These are phyloP conservation scores for Cladorrhinum samala DNA, from an alignment of 495 filamentous ascomycete genomes.

Conservation along the genomic window DNA sequence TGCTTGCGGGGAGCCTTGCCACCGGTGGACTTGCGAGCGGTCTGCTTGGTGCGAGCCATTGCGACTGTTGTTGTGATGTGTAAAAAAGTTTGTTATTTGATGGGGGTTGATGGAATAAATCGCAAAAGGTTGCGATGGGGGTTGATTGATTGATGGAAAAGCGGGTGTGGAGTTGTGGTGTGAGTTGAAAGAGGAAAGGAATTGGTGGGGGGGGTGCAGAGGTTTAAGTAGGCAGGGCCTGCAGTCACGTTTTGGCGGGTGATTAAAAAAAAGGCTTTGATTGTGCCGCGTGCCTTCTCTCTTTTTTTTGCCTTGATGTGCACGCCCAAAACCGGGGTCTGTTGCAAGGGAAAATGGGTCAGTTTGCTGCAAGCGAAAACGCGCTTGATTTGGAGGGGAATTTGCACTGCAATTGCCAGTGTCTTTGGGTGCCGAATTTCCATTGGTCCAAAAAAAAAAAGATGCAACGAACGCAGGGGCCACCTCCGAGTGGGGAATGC, in stretches of 20 bases:
- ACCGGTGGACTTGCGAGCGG: constrained; percentile 99
- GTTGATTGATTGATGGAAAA: constrained; percentile 33
- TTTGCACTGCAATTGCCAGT: constrained; percentile 19
- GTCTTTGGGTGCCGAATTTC: constrained; percentile 14
- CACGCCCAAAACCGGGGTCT: constrained; percentile 27
- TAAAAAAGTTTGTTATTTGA: constrained; percentile 31
- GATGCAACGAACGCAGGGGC: constrained; percentile 16
- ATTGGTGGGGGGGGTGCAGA: constrained; percentile 39
- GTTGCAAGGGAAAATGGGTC: constrained; percentile 28
- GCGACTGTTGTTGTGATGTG: constrained; percentile 46
- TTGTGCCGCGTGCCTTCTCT: constrained; percentile 10
- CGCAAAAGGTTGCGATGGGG: constrained; percentile 29
- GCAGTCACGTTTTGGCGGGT: constrained; percentile 36
- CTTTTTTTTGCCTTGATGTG: constrained; percentile 28
- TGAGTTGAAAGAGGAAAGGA: constrained; percentile 44
- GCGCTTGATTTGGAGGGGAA: constrained; percentile 22
- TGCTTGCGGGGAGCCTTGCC: constrained; percentile 99
- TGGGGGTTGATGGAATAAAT: constrained; percentile 38
- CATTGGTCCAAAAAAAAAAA: constrained; percentile 29
- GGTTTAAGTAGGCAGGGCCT: constrained; percentile 39
- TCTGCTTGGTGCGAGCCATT: constrained; percentile 99
- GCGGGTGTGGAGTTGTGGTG: constrained; percentile 27
- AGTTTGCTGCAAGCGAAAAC: constrained; percentile 22
- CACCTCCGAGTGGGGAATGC: constrained; percentile 14
- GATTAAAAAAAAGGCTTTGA: too few species aligned